A percentile compares a stretch with the other conserved stretches of the same genome.
Conservation (phyloP, 306 rosid genomes). For the Inga leiocalycina region DNA sequence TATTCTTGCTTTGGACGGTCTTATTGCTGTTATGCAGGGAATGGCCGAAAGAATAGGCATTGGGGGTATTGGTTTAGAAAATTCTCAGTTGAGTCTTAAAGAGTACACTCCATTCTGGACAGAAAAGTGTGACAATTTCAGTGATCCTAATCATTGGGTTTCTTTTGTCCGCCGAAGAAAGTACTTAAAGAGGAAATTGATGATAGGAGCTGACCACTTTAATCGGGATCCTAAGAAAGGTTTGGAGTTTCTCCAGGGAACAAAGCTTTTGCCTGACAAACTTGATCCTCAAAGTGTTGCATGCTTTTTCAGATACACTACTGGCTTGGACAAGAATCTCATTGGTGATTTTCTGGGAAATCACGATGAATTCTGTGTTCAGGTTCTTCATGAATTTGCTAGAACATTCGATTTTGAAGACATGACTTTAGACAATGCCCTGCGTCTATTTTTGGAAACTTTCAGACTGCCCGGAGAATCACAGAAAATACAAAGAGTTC, state of each 20-base stretch:
- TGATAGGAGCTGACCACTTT: conserved; percentile 95
- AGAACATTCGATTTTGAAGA: conserved; percentile 90
- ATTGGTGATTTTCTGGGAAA: conserved; percentile 94
- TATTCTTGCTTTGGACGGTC: conserved; percentile 92
- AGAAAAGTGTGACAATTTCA: conserved; percentile 77
- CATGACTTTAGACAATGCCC: conserved; percentile 88
- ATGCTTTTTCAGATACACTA: conserved; percentile 80
- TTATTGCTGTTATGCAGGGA: conserved; percentile 90
- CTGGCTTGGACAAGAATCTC: conserved; percentile 95
- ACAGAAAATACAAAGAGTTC: conserved; percentile 98
- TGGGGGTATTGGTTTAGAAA: conserved; percentile 57
- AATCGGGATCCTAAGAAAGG: conserved; percentile 97
- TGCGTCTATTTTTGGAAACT: conserved; percentile 91
- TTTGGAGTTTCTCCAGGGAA: conserved; percentile 95
- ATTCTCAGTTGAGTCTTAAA: conserved; percentile 57
- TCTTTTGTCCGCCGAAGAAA: conserved; percentile 82
- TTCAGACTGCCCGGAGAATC: conserved; percentile 97
- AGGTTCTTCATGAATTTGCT: conserved; percentile 97
- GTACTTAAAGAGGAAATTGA: conserved; percentile 79
- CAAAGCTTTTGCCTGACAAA: conserved; percentile 87
- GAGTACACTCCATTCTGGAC: conserved; percentile 93
- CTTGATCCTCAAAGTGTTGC: conserved; percentile 97
- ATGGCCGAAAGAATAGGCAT: conserved; percentile 88
- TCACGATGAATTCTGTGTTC: conserved; percentile 90
- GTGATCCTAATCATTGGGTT: conserved; percentile 83